These are phyloP conservation scores for Fusarium circinatum DNA, from an alignment of 2,329 filamentous ascomycete species.

Conservation along the genomic window DNA sequence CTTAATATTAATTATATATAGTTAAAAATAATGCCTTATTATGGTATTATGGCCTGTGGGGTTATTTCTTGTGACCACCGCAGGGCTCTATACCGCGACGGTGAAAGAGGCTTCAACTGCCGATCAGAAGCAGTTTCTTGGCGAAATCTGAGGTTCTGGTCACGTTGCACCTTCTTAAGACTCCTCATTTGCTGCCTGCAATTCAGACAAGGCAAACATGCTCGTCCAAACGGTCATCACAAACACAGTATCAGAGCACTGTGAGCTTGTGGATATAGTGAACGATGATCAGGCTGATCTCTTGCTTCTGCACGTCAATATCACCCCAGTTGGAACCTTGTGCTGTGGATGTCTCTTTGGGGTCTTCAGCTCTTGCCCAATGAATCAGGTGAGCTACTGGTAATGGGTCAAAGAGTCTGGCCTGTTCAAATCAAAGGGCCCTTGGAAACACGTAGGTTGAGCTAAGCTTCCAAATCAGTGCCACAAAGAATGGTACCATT, in stretches of 20 bases:
- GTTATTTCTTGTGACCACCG: too few relatives aligned
- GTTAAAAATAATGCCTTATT: too few relatives aligned
- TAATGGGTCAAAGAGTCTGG: not conserved
- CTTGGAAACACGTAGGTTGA: not conserved
- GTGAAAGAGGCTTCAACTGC: not conserved
- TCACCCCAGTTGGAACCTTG: constrained; percentile 6
- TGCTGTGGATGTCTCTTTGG: not conserved
- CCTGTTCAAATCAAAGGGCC: not conserved
- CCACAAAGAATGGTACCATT: not conserved
- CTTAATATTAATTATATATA: too few relatives aligned
- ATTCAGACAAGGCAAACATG: not conserved
- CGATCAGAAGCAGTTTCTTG: constrained; percentile 8
- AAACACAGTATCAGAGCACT: constrained; percentile 15
- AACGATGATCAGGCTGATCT: constrained; percentile 25
- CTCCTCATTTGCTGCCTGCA: not conserved
- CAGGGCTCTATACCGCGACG: not conserved
- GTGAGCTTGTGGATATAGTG: not conserved
- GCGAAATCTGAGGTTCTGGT: not conserved
- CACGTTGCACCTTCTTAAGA: not conserved
- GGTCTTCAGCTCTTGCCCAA: constrained; percentile 1
- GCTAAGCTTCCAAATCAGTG: not conserved
- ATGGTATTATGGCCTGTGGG: too few relatives aligned
- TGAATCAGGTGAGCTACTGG: not conserved
- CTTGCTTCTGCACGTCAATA: constrained; percentile 2
- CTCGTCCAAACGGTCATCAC: not conserved